Base-by-base conservation (phyloP, 768 basidiomycete genomes). In the Suillus plorans region DNA sequence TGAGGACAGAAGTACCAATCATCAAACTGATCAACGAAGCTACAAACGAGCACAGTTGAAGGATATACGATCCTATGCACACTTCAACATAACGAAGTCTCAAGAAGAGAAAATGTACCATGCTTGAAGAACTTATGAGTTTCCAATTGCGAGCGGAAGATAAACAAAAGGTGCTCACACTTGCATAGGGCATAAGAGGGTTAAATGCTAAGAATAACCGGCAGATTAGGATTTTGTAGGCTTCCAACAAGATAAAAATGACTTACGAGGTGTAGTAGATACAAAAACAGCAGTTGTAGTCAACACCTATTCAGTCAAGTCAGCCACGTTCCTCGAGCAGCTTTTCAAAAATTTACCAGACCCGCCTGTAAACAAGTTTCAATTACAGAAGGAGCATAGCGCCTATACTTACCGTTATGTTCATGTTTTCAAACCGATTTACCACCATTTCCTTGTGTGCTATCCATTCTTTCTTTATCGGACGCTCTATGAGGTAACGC, bases 1-100 rank as follows among this genome's bases (percentile, higher is more conserved):
- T 55, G 53, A 55, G 53, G 34, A 55, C 53, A 55, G 53, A 55
- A 34, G 53, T 55, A 12, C 53, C 53, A 55, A 20, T 34, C 53
- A 55, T 55, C 53, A 55, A 9, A 55, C 53, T 55, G 31, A 55
- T 34, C 12, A 55, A 34, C 4, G 53, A 31, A 13, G 53, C 53
- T 3, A 55, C 53, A 55, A 55, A 36, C 5, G 53, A 5, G 18
- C 20, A 20, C 10, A 55, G 3, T 34, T 55, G 53, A 34, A 55
- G 53, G 20, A 55, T 55, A 55, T 55, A 55, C 6, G 53, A 55
- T 31, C 53, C 53, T 55, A 20, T 13, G 2, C 5, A 36, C 10
- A 13, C 34, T 5, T 55, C n/a, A n/a, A 7, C 20, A 34, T 13
- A 34, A n/a, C 20, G 12, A 55, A 34, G 20, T n/a, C 20, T 3